A percentile compares a stretch with the other conserved stretches of the same genome.
Conservation (phyloP, 1,284 basidiomycete species). For the Fomitopsis schrenkii region DNA sequence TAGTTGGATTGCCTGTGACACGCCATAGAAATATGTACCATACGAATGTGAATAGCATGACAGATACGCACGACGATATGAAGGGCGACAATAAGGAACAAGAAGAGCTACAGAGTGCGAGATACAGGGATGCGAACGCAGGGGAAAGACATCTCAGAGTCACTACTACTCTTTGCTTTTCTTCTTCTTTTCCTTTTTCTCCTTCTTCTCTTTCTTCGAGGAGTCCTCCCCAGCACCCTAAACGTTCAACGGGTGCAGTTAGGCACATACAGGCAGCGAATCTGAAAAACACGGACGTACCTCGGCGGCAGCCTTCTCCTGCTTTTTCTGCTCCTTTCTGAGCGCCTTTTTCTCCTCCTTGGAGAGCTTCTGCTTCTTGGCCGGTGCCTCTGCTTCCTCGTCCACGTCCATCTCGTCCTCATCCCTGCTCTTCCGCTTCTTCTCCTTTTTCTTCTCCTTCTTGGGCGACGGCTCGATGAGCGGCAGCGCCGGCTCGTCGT, state of each 20-base stretch:
- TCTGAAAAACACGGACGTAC: conserved; percentile 19
- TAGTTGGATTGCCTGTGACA: conserved; percentile 5
- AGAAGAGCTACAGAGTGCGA: conserved; percentile 1
- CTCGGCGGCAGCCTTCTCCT: conserved; percentile 40
- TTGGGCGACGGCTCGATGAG: conserved; percentile 50
- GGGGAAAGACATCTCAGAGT: not conserved
- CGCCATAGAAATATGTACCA: not conserved
- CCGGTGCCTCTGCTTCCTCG: conserved; percentile 49
- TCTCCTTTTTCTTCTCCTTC: conserved; percentile 52
- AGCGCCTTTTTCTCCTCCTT: conserved; percentile 83
- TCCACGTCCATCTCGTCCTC: conserved; percentile 49
- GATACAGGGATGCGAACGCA: conserved; percentile 6
- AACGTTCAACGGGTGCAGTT: conserved; percentile 1
- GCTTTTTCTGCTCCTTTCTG: conserved; percentile 72
- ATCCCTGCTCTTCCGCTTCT: conserved; percentile 50
- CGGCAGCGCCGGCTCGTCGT: conserved; percentile 46
- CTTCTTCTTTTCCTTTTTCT: conserved; percentile 33
- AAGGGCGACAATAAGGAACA: not conserved
- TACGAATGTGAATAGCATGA: not conserved
- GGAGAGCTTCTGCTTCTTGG: conserved; percentile 71
- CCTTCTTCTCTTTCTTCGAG: conserved; percentile 23
- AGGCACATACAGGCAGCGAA: conserved; percentile 10
- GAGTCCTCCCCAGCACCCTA: conserved; percentile 23
- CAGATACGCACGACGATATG: not conserved
- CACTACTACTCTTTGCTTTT: conserved; percentile 38